phyloP scores from a whole-genome alignment of 805 yeast species.

The Myxozyma sirexii region DNA sequence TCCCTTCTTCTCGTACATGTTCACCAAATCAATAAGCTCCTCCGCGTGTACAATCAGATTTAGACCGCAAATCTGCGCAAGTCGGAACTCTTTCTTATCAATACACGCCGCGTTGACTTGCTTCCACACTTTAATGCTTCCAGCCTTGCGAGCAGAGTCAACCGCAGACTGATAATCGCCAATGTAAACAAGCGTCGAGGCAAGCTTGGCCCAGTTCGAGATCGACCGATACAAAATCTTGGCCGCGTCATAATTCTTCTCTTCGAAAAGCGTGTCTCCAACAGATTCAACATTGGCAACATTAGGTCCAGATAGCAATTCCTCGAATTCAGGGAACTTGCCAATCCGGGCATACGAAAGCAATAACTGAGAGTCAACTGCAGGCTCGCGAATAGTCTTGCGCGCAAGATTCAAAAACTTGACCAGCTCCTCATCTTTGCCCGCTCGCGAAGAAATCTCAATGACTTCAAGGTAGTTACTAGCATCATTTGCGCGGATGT shows the following conservation, averaged over 20 bases:
- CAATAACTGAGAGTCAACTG: constrained; percentile 88
- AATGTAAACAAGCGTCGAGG: constrained; percentile 91
- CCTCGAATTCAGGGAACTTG: constrained; percentile 77
- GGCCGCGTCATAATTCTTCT: constrained; percentile 87
- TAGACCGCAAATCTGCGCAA: constrained; percentile 98
- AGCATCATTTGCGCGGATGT: constrained; percentile 89
- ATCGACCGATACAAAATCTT: constrained; percentile 81
- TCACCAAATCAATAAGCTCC: constrained; percentile 87
- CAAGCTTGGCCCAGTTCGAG: constrained; percentile 93
- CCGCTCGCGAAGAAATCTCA: constrained; percentile 93
- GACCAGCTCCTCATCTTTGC: constrained; percentile 90
- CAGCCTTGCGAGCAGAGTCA: constrained; percentile 97
- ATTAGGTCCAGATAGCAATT: constrained; percentile 79
- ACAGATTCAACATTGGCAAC: constrained; percentile 90
- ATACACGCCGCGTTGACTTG: constrained; percentile 97
- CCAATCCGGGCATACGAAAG: constrained; percentile 81
- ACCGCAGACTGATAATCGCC: constrained; percentile 95
- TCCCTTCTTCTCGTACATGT: constrained; percentile 84
- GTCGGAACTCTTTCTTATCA: constrained; percentile 89
- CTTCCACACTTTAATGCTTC: constrained; percentile 92
- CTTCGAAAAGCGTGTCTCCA: constrained; percentile 87
- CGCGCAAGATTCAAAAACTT: constrained; percentile 90
- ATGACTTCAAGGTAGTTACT: constrained; percentile 87
- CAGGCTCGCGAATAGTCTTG: constrained; percentile 84
- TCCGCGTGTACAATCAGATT: constrained; percentile 97